Percentiles rank a stretch among this genome's conserved stretches.
phyloP scores from a whole-genome alignment of 108 stramenopile genomes.

The Skeletonema tropicum region DNA sequence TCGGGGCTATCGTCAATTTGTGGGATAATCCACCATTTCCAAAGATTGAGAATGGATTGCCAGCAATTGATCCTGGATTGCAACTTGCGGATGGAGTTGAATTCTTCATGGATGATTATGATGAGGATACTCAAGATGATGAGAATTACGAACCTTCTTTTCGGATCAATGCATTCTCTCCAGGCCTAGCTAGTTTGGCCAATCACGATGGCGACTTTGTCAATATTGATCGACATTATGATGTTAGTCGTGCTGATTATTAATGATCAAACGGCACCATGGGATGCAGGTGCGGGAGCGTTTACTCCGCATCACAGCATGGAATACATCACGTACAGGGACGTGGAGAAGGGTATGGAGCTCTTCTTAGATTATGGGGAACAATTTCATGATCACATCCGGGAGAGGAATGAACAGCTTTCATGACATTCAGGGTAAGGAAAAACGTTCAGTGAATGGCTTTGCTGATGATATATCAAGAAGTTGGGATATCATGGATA shows the following conservation, averaged over 20 bases:
- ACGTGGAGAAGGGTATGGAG: slow-evolving; percentile 61
- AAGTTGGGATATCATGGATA: slow-evolving; percentile 21
- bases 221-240: slow-evolving; percentile 44
- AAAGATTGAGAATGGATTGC: not conserved
- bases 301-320: slow-evolving; percentile 67
- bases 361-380: slow-evolving; percentile 75
- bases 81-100: slow-evolving; percentile 28
- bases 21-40: slow-evolving; percentile 23
- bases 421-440: not conserved
- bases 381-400: slow-evolving; percentile 37
- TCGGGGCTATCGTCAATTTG: slow-evolving; percentile 8
- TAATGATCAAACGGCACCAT: slow-evolving; percentile 21
- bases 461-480: slow-evolving; percentile 29
- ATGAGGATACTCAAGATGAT: not conserved
- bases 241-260: slow-evolving; percentile 14
- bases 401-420: slow-evolving; percentile 1
- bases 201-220: slow-evolving; percentile 30
- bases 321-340: slow-evolving; percentile 13
- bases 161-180: slow-evolving; percentile 35
- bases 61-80: slow-evolving; percentile 32
- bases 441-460: not conserved
- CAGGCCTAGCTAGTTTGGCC: slow-evolving; percentile 51
- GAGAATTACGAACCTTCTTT: slow-evolving; percentile 1
- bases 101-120: slow-evolving; percentile 35
- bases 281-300: slow-evolving; percentile 70